A percentile compares a stretch with the other conserved stretches of the same genome.
Evolutionary conservation across 345 rosid species (phyloP).

Genomic region (Hibiscus tridactylites): DNA sequence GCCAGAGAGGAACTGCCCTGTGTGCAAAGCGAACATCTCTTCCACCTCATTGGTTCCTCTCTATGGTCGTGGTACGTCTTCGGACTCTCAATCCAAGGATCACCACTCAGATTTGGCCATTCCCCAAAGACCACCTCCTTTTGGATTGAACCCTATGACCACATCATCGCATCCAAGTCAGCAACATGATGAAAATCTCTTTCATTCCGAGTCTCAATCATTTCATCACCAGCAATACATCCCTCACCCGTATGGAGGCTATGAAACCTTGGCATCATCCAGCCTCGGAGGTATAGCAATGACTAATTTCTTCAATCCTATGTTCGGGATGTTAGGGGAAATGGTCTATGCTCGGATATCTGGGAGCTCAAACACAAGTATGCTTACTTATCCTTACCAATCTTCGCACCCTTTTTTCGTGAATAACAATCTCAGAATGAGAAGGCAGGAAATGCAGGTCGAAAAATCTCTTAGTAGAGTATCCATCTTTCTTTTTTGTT

Average conservation of each 20-base stretch:
- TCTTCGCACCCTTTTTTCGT: constrained; percentile 23
- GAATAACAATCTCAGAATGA: constrained; percentile 44
- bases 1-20: constrained; percentile 57
- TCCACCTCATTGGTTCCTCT: constrained; percentile 72
- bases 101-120: constrained; percentile 23
- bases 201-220: constrained; percentile 16
- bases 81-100: constrained; percentile 24
- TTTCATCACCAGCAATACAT: constrained; percentile 21
- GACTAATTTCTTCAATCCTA: constrained; percentile 38
- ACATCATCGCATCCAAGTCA: constrained; percentile 17
- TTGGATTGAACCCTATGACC: constrained; percentile 9
- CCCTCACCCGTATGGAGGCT: not conserved
- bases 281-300: constrained; percentile 35
- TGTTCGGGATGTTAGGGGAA: constrained; percentile 60
- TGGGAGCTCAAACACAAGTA: constrained; percentile 39
- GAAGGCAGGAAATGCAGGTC: constrained; percentile 66
- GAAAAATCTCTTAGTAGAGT: constrained; percentile 76
- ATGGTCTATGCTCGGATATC: constrained; percentile 41
- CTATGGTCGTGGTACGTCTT: constrained; percentile 65
- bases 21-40: constrained; percentile 67
- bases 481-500: constrained; percentile 62
- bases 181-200: constrained; percentile 16
- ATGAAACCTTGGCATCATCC: constrained; percentile 19
- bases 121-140: constrained; percentile 58
- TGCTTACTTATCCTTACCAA: constrained; percentile 40